phyloP scores from a whole-genome alignment of 176 grass and related monocot genomes.

The Carex myosuroides region DNA sequence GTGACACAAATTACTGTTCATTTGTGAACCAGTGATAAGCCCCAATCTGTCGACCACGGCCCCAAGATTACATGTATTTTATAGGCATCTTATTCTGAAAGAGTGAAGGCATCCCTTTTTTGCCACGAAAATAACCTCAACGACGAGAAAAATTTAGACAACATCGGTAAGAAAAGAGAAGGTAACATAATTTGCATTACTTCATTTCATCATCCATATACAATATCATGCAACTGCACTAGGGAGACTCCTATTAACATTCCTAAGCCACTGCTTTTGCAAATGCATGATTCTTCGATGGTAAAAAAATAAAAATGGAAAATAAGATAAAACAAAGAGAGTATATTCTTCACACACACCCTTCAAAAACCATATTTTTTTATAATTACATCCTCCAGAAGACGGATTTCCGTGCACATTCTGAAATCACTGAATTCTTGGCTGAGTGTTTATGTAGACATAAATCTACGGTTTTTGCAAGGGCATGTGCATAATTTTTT shows the following conservation, averaged over 20 bases:
- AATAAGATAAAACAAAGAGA: neutral
- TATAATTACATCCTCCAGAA: slow-evolving; percentile 2
- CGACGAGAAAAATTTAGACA: neutral
- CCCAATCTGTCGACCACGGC: neutral
- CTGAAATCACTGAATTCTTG: slow-evolving; percentile 6
- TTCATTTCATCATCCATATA: neutral
- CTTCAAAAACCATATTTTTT: neutral
- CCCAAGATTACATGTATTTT: too few relatives aligned
- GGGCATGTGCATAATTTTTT: neutral
- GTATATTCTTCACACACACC: neutral
- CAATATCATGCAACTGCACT: slow-evolving; percentile 1
- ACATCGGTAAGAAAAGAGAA: neutral
- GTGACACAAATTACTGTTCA: neutral
- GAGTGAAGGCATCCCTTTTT: neutral
- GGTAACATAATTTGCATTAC: neutral
- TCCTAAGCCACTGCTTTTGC: neutral
- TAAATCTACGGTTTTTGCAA: neutral
- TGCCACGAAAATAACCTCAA: neutral
- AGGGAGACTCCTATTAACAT: neutral
- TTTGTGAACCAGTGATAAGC: neutral
- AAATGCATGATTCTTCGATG: neutral
- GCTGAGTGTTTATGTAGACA: neutral
- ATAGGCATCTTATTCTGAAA: neutral
- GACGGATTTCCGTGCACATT: neutral
- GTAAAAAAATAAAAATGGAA: neutral